Evolutionary conservation across 2,329 filamentous ascomycete genomes (phyloP), one percentile per base, ranked within the genome.

Genomic region (Sporothrix curviconia): DNA sequence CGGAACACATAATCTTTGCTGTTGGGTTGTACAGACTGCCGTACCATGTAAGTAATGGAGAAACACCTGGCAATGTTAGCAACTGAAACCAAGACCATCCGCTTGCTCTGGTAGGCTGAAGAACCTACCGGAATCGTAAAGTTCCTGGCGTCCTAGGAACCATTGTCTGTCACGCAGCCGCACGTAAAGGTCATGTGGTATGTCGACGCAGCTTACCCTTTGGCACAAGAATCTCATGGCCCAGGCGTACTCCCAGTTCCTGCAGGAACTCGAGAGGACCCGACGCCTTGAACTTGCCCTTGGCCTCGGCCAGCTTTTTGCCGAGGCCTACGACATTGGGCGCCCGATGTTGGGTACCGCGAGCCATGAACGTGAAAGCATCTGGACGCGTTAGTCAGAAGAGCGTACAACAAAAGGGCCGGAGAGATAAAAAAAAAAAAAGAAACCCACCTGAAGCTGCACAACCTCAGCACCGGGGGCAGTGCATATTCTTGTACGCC

Each of bases 291-390:
- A 83, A 79, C 19, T 75, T 77, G 2, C 74, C 77, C 9, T 71
- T 71, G 19, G 79, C 74, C 60, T 82, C 79, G 22, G 74, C 74
- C 44, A 91, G 73, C 62, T 81, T 83, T 43, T 78, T 67, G 0
- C 82, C 84, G 40, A 86, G 78, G 1, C 67, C 66, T 17, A 74
- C 71, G 9, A 86, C 80, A 30, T 79, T 78, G 34, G n/a, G 81
- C 76, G 0, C 78, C 78, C 3, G 74, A 73, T 3, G 87, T 87
- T 0, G 88, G 88, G 68, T 91, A 92, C 14, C 88, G 78, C 39
- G 85, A 78, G 8, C 88, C 88, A 66, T 91, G 87, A n/a, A 1
- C 88, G 81, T 12, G 85, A 86, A 4, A 90, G 74, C 83, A 90
- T 85, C 72, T 87, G 74, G n/a, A n/a, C n/a, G n/a, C n/a, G n/a